phyloP scores from a whole-genome alignment of 2,329 filamentous ascomycete species.

The Chaetothyriales sp. region DNA sequence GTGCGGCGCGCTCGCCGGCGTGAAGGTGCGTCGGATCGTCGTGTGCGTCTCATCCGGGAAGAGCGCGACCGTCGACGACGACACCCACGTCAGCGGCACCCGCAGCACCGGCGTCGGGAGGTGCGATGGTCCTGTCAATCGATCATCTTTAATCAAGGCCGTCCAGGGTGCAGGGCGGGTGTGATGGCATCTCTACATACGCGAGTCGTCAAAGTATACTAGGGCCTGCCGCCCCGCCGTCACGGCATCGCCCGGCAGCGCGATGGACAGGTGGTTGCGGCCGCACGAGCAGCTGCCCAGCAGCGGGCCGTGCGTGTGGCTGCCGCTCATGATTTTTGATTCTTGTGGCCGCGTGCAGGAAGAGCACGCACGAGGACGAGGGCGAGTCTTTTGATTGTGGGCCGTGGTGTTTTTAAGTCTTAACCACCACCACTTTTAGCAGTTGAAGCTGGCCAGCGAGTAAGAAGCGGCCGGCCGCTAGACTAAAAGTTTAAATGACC shows the following conservation, averaged over 20 bases:
- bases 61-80: slow-evolving; percentile 58
- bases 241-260: slow-evolving; percentile 47
- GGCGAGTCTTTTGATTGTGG: background rate
- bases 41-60: slow-evolving; percentile 63
- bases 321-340: slow-evolving; percentile 6
- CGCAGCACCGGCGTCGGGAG: slow-evolving; percentile 71
- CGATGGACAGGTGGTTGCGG: slow-evolving; percentile 66
- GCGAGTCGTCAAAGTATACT: slow-evolving; percentile 59
- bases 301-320: slow-evolving; percentile 27
- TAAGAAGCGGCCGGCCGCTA: too few relatives aligned
- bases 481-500: too few relatives aligned
- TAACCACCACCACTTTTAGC: too few relatives aligned
- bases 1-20: slow-evolving; percentile 42
- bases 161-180: background rate
- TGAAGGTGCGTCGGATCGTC: slow-evolving; percentile 55
- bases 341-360: background rate
- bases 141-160: background rate
- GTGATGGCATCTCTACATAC: background rate
- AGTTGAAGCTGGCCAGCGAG: too few relatives aligned
- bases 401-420: too few relatives aligned
- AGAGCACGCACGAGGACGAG: background rate
- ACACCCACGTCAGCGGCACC: slow-evolving; percentile 69
- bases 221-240: slow-evolving; percentile 39
- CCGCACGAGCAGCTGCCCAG: slow-evolving; percentile 74
- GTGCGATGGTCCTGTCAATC: slow-evolving; percentile 43